Percentiles rank a stretch among this genome's conserved stretches.
These are phyloP conservation scores for Hortiboletus campestris DNA, from an alignment of 768 basidiomycete species.

Conservation along the genomic window DNA sequence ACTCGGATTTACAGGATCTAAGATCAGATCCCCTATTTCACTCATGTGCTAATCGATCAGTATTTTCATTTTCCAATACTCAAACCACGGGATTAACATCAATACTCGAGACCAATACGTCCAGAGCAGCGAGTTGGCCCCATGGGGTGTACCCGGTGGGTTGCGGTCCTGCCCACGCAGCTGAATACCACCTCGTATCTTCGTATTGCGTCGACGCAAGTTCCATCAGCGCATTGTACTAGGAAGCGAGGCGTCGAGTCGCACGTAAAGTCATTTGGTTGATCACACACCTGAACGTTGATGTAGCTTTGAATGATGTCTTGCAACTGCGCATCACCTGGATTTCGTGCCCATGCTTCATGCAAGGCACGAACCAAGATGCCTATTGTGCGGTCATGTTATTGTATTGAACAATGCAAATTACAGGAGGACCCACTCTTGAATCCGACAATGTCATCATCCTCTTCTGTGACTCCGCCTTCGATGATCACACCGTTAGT, in stretches of 20 bases:
- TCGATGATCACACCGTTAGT: slow-evolving; percentile 52
- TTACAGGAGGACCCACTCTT: slow-evolving; percentile 37
- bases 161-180: slow-evolving; percentile 7
- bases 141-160: slow-evolving; percentile 1
- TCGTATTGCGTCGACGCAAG: slow-evolving; percentile 3
- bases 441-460: slow-evolving; percentile 52
- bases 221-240: slow-evolving; percentile 12
- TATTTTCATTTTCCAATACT: background rate
- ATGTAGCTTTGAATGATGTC: slow-evolving; percentile 48
- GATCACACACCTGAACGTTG: slow-evolving; percentile 45
- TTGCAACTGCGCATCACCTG: slow-evolving; percentile 36
- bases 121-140: slow-evolving; percentile 14
- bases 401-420: background rate
- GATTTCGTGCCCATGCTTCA: slow-evolving; percentile 43
- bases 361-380: slow-evolving; percentile 48
- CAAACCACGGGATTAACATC: slow-evolving; percentile 1
- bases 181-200: slow-evolving; percentile 7
- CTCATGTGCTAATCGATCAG: background rate
- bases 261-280: too few relatives aligned
- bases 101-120: slow-evolving; percentile 11
- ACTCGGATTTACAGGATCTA: background rate
- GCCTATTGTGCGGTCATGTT: slow-evolving; percentile 19
- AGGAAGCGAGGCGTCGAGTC: background rate
- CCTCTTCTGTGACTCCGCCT: slow-evolving; percentile 38
- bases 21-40: background rate